phyloP scores from a whole-genome alignment of 2,329 filamentous ascomycete species.

The Verticillium nonalfalfae region DNA sequence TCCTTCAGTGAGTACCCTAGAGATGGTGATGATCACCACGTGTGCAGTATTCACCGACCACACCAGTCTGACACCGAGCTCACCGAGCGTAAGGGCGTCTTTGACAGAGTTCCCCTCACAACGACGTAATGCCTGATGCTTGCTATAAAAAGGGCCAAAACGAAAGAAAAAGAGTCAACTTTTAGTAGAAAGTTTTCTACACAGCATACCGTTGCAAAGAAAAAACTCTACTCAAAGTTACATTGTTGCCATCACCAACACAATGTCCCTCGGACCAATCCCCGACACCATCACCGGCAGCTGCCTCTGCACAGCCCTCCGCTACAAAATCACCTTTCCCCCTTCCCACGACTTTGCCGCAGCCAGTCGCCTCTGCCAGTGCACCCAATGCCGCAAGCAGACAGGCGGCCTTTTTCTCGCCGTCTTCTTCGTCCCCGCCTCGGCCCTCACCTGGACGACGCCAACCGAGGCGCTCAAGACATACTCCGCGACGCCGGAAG shows the following conservation, averaged over 20 bases:
- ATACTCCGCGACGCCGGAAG: constrained; percentile 31
- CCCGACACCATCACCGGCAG: constrained; percentile 38
- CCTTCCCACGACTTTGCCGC: constrained; percentile 34
- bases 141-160: not conserved
- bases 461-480: constrained; percentile 18
- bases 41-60: not conserved
- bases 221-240: no score
- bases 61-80: not conserved
- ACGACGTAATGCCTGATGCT: not conserved
- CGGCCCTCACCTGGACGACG: constrained; percentile 26
- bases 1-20: no score
- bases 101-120: not conserved
- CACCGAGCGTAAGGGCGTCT: not conserved
- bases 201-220: not conserved
- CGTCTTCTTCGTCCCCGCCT: constrained; percentile 28
- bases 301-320: constrained; percentile 43
- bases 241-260: not conserved
- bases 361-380: constrained; percentile 44
- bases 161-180: not conserved
- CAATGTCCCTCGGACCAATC: not conserved
- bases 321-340: constrained; percentile 41
- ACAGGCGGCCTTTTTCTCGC: constrained; percentile 39
- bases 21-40: no score
- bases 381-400: constrained; percentile 47
- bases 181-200: not conserved